phyloP scores from a whole-genome alignment of 305 asterid genomes.

The Vinca major region DNA sequence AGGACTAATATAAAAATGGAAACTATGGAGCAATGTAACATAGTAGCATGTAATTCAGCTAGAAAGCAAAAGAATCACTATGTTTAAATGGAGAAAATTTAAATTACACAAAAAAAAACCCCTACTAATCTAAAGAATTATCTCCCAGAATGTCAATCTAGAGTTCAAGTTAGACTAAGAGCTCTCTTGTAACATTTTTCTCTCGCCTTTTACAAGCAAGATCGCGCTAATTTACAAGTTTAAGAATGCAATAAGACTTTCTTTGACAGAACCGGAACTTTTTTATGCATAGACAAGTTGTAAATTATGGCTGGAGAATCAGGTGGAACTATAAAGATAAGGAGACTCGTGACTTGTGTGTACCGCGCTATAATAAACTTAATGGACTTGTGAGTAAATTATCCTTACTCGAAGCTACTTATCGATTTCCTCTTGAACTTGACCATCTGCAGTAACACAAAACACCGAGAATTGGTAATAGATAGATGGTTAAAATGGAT shows the following conservation, averaged over 20 bases:
- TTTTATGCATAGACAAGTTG: background rate
- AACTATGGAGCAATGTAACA: no score
- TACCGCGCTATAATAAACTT: background rate
- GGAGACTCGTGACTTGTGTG: background rate
- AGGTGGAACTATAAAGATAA: background rate
- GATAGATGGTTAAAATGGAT: slow-evolving; percentile 1
- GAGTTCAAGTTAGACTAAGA: background rate
- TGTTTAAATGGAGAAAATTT: no score
- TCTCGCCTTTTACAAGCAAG: no score
- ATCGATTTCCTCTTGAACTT: slow-evolving; percentile 60
- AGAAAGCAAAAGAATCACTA: no score
- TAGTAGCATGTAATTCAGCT: no score
- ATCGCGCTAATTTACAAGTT: background rate
- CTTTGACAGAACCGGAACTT: background rate
- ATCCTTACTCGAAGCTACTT: slow-evolving; percentile 22
- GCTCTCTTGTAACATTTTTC: background rate
- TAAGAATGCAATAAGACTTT: background rate
- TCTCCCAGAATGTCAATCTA: background rate
- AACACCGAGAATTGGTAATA: slow-evolving; percentile 5
- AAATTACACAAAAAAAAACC: background rate
- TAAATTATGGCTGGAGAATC: slow-evolving; percentile 3
- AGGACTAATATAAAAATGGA: no score
- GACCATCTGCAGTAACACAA: slow-evolving; percentile 55
- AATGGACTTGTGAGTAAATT: background rate
- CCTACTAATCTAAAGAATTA: background rate